Evolutionary conservation across 345 rosid species (phyloP), one percentile per base, ranked within the genome.

Genomic region (Arabis hirsuta): DNA sequence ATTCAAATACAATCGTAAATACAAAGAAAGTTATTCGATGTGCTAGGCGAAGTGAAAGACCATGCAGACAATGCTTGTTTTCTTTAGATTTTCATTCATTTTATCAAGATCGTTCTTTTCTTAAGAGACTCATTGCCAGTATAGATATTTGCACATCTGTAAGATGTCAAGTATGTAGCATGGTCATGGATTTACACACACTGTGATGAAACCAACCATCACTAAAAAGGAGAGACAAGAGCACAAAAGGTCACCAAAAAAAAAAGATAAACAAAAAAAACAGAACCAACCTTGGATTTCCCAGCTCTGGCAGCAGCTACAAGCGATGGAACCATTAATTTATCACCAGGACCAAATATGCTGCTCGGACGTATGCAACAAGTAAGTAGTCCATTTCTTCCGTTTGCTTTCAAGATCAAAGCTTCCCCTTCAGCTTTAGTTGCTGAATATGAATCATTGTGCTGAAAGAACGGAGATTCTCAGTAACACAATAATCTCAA

Each of bases 321-420:
- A 71, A 94, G 82, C 13, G 98, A 83, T 9, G 98, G 98, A 79
- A 91, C 83, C 57, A 94, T 68, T 80, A 91, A 78, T 82, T 63
- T 85, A 84, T 94, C 97, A 59, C 98, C 98, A 31, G 98, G 97
- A 48, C 98, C 97, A 72, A 94, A 94, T 70, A 94, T 89, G 61
- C 93, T 73, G 63, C 98, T 94, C 9, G 98, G 98, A 41, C 98
- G 96, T 65, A 94, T 81, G 66, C 93, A 84, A 82, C 97, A 94
- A 24, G 98, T 94, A 36, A 94, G 81, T 22, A 94, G 90, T 60
- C 97, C 98, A 48, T 81, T 77, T 27, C 57, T 76, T 55, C 93
- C 90, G 72, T 91, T 89, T 1, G 97, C 85, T 76, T 87, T 87
- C 36, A 91, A 55, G 14, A 91, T 65, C 64, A 86, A 76, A 64